Evolutionary conservation across 805 yeast species (phyloP).

Genomic region (Yamadazyma sp.): DNA sequence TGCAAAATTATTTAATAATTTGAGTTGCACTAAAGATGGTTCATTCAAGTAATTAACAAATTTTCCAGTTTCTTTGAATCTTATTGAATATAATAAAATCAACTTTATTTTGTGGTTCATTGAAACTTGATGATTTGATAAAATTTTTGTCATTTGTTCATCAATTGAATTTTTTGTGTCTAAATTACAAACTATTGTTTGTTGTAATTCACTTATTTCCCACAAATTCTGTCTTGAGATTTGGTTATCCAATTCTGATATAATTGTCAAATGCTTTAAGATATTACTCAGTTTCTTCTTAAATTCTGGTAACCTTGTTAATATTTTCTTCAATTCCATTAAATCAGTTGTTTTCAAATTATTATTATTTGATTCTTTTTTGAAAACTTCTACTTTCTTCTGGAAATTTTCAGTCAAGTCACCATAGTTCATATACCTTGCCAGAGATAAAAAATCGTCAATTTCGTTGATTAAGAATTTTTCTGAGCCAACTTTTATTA

Average conservation of each 20-base stretch:
- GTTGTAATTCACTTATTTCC: constrained; percentile 89
- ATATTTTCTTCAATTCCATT: constrained; percentile 84
- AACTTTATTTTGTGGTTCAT: constrained; percentile 65
- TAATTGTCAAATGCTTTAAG: constrained; percentile 87
- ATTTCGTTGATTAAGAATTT: constrained; percentile 51
- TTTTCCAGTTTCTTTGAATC: constrained; percentile 35
- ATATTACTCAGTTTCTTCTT: constrained; percentile 84
- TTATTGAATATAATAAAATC: constrained; percentile 67
- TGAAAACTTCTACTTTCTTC: constrained; percentile 78
- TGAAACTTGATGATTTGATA: constrained; percentile 42
- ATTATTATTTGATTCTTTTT: constrained; percentile 74
- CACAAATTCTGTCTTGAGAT: constrained; percentile 66
- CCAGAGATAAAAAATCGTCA: constrained; percentile 74
- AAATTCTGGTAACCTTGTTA: constrained; percentile 93
- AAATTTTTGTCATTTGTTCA: constrained; percentile 50
- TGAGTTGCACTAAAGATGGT: constrained; percentile 31
- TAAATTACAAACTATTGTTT: constrained; percentile 62
- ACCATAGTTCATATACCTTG: constrained; percentile 90
- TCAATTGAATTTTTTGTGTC: constrained; percentile 41
- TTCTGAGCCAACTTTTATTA: constrained; percentile 61
- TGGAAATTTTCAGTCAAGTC: constrained; percentile 88
- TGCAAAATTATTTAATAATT: constrained; percentile 28
- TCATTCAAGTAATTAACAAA: constrained; percentile 28
- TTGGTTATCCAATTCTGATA: constrained; percentile 77
- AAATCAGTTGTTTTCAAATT: constrained; percentile 65